phyloP scores from a whole-genome alignment of 2,329 filamentous ascomycete genomes.

The Periconia sp. region DNA sequence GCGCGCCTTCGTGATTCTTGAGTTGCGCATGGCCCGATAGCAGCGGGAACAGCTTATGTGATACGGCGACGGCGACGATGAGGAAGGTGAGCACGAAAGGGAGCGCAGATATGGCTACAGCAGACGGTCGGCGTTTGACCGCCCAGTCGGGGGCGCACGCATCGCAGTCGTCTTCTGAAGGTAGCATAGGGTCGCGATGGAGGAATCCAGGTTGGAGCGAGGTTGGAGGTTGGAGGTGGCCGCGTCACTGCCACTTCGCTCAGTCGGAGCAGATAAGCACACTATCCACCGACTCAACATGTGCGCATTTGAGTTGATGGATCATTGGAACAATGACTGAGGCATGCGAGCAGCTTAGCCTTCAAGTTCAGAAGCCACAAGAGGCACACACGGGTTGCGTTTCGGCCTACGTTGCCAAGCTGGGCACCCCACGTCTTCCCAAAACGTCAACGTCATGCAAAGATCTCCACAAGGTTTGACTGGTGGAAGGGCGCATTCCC shows the following conservation, averaged over 20 bases:
- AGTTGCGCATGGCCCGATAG: constrained; percentile 65
- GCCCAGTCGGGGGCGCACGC: constrained; percentile 62
- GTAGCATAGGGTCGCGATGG: constrained; percentile 33
- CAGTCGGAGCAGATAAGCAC: constrained; percentile 18
- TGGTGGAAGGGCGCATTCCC: too few species aligned
- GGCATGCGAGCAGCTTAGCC: not conserved
- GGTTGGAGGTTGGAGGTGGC: constrained; percentile 11
- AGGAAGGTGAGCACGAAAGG: constrained; percentile 77
- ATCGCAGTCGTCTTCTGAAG: constrained; percentile 58
- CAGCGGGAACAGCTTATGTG: constrained; percentile 74
- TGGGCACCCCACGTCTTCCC: constrained; percentile 2
- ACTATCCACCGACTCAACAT: constrained; percentile 32
- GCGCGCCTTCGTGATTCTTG: constrained; percentile 66
- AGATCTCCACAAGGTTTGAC: constrained; percentile 4
- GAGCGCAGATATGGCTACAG: constrained; percentile 64
- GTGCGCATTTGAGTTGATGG: constrained; percentile 13
- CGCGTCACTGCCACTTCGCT: constrained; percentile 25
- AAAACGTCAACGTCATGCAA: constrained; percentile 4
- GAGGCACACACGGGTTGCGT: not conserved
- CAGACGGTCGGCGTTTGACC: constrained; percentile 51
- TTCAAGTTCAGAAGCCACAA: not conserved
- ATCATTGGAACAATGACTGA: constrained; percentile 11
- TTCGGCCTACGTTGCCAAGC: constrained; percentile 4
- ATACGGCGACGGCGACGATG: constrained; percentile 66
- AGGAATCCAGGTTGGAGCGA: constrained; percentile 6